Percentiles rank a stretch among this genome's conserved stretches.
Evolutionary conservation across 2,329 filamentous ascomycete species (phyloP).

Genomic region (Orbilia oligospora): DNA sequence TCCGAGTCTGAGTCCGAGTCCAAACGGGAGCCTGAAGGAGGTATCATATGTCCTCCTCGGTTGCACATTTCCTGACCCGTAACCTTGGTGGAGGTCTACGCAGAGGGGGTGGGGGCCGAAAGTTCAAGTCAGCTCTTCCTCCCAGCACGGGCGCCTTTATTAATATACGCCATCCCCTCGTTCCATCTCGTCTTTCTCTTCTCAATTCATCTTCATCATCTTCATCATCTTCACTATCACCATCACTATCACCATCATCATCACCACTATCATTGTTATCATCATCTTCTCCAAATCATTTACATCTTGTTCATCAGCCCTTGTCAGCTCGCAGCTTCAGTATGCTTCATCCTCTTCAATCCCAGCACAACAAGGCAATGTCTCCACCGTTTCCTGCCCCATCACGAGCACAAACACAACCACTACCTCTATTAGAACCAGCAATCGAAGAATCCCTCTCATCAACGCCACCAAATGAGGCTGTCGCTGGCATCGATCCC

Average conservation of each 20-base stretch:
- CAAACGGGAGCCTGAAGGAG: slow-evolving; percentile 26
- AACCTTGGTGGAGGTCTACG: slow-evolving; percentile 12
- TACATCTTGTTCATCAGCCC: not conserved
- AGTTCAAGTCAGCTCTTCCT: slow-evolving; percentile 29
- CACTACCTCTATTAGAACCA: not conserved
- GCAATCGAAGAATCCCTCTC: not conserved
- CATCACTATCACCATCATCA: not conserved
- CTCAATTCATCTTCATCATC: not conserved
- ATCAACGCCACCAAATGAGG: slow-evolving; percentile 30
- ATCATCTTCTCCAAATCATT: not conserved
- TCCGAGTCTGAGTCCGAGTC: too few relatives aligned
- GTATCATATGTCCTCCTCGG: slow-evolving; percentile 31
- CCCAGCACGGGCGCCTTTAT: slow-evolving; percentile 24
- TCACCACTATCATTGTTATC: not conserved
- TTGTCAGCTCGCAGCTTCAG: slow-evolving; percentile 23
- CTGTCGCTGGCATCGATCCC: slow-evolving; percentile 5
- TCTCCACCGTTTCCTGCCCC: too few relatives aligned
- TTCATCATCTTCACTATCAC: not conserved
- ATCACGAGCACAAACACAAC: not conserved
- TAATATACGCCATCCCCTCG: slow-evolving; percentile 45
- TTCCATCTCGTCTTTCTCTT: slow-evolving; percentile 8
- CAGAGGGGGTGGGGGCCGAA: slow-evolving; percentile 38
- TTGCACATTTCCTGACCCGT: slow-evolving; percentile 50
- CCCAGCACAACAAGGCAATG: slow-evolving; percentile 33
- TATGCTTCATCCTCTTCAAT: slow-evolving; percentile 54